Evolutionary conservation across 2,329 filamentous ascomycete genomes (phyloP), one percentile per base, ranked within the genome.

Genomic region (Cercospora beticola): DNA sequence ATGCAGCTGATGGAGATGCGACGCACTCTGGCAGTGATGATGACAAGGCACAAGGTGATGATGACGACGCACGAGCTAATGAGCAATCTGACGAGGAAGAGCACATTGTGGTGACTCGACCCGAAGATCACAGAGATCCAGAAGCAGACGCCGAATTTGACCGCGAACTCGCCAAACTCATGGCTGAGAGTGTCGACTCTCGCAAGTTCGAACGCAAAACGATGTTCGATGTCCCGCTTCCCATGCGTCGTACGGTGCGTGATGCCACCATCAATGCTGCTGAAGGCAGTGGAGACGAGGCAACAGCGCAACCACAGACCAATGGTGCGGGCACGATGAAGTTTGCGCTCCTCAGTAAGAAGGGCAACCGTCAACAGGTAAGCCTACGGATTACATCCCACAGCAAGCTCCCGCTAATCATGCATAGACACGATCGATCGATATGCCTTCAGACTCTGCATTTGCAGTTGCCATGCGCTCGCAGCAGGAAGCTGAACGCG

Each of bases 71-170:
- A 7, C 83, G 86, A 18, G 80, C 79, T 59, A 68, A 69, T 46
- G 72, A 75, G 33, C 71, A 75, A 23, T 89, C 90, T 49, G 91
- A 90, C 21, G 85, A 87, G 71, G 93, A 97, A 71, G 94, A 98
- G 78, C 89, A 92, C 26, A 97, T 98, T 73, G 87, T 97, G 54
- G 94, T 99, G 59, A 96, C 93, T 56, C 89, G 94, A 69, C 90
- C 94, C 76, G 92, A 97, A 79, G 93, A 97, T 78, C 88, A 94
- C 74, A 86, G 94, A 66, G 94, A 99, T 73, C 94, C 94, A 0
- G 94, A 97, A 81, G 93, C 91, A 49, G 95, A 99, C 77, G 95
- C 94, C 6, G 95, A 99, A 52, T 99, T 99, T 78, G 96, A 99
- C 78, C 92, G 94, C 75, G 95, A 98, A 81, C 95, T 97, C 79